phyloP scores from a whole-genome alignment of 805 yeast species.

The Nakazawaea wyomingensis region DNA sequence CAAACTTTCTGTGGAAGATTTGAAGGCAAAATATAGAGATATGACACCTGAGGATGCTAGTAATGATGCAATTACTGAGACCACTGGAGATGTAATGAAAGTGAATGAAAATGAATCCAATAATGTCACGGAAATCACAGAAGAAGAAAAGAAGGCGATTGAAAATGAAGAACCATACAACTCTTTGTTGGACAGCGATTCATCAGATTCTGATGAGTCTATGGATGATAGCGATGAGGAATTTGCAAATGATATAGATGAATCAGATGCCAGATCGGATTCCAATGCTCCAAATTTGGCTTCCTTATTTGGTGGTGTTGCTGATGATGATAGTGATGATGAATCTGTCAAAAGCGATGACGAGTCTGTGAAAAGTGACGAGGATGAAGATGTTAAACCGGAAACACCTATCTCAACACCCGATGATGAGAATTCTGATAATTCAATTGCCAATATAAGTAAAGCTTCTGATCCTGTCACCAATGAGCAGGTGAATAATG shows the following conservation, averaged over 20 bases:
- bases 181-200: slow-evolving; percentile 18
- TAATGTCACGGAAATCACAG: no score
- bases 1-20: slow-evolving; percentile 49
- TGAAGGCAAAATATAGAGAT: slow-evolving; percentile 49
- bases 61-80: no score
- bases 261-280: slow-evolving; percentile 18
- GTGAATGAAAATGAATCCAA: no score
- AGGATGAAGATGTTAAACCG: slow-evolving; percentile 14
- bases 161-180: slow-evolving; percentile 13
- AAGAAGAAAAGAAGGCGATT: slow-evolving; percentile 10
- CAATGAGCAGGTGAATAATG: slow-evolving; percentile 33
- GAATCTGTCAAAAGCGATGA: slow-evolving; percentile 29
- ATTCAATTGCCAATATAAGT: slow-evolving; percentile 9
- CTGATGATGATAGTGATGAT: slow-evolving; percentile 28
- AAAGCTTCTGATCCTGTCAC: slow-evolving; percentile 23
- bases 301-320: slow-evolving; percentile 29
- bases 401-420: slow-evolving; percentile 34
- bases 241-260: slow-evolving; percentile 13
- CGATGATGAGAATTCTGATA: slow-evolving; percentile 21
- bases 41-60: slow-evolving; percentile 21
- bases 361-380: no score
- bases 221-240: slow-evolving; percentile 12
- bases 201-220: slow-evolving; percentile 19
- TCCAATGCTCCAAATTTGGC: slow-evolving; percentile 26
- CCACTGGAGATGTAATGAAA: no score